phyloP scores from a whole-genome alignment of 768 basidiomycete genomes.

The Trichaptum fuscoviolaceum region DNA sequence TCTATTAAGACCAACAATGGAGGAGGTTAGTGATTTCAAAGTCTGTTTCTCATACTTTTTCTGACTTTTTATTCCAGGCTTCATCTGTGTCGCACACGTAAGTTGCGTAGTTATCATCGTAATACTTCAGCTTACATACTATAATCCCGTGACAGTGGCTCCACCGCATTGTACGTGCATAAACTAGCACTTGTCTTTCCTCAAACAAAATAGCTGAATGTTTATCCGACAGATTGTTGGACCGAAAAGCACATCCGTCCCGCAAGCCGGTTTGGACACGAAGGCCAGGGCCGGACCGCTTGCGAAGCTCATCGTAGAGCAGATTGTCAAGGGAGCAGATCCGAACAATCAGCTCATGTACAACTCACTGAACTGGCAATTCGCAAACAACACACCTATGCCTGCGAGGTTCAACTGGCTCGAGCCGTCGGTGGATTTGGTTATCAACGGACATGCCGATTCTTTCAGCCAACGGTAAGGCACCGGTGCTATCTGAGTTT shows the following conservation, averaged over 20 bases:
- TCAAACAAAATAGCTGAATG: neutral
- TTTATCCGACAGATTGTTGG: conserved; percentile 35
- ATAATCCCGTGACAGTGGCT: conserved; percentile 26
- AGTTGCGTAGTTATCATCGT: conserved; percentile 16
- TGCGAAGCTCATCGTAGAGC: conserved; percentile 43
- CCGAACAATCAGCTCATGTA: conserved; percentile 40
- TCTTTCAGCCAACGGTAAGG: conserved; percentile 40
- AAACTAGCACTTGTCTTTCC: neutral
- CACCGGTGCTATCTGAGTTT: neutral
- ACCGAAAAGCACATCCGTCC: conserved; percentile 43
- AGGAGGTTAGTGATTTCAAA: conserved; percentile 16
- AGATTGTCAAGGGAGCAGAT: conserved; percentile 39
- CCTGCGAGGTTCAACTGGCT: conserved; percentile 42
- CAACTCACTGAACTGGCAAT: conserved; percentile 44
- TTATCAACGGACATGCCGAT: conserved; percentile 45
- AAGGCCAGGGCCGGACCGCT: conserved; percentile 42
- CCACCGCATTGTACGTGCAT: conserved; percentile 30
- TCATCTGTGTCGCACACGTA: conserved; percentile 57
- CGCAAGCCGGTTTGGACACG: conserved; percentile 52
- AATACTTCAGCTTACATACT: neutral
- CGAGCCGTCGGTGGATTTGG: conserved; percentile 32
- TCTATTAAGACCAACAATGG: conserved; percentile 23
- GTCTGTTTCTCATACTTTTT: neutral
- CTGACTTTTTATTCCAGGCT: conserved; percentile 24
- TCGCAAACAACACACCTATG: conserved; percentile 40